Evolutionary conservation across 257 asterid genomes (phyloP).

Genomic region (Scutellaria galericulata): DNA sequence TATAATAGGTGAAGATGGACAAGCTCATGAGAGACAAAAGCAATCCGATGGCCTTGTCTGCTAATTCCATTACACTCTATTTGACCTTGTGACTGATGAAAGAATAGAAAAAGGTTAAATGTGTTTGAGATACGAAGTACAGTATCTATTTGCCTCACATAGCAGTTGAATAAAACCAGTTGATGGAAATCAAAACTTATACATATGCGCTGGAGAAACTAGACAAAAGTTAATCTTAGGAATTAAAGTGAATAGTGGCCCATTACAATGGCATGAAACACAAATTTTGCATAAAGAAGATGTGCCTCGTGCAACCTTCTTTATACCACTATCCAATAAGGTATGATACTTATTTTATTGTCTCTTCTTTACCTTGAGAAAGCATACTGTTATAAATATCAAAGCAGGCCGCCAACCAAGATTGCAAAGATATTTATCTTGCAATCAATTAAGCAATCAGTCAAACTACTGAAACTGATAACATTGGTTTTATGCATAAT

Average conservation of each 20-base stretch:
- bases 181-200: background rate
- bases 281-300: background rate
- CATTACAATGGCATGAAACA: background rate
- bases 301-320: slow-evolving; percentile 4
- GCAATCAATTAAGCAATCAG: no score
- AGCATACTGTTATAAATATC: background rate
- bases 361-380: background rate
- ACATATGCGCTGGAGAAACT: background rate
- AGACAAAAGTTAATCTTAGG: background rate
- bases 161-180: background rate
- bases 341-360: background rate
- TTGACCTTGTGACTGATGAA: slow-evolving; percentile 30
- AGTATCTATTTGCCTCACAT: background rate
- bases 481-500: background rate
- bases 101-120: background rate
- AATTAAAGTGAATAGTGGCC: background rate
- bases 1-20: slow-evolving; percentile 85
- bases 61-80: slow-evolving; percentile 58
- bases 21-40: slow-evolving; percentile 73
- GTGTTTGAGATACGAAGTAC: background rate
- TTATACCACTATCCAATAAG: slow-evolving; percentile 10
- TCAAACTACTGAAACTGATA: background rate
- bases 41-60: slow-evolving; percentile 81
- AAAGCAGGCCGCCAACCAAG: background rate
- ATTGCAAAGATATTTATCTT: background rate